Percentiles rank a stretch among this genome's conserved stretches.
phyloP scores from a whole-genome alignment of 176 grass and related monocot species.

The Dendrocalamus sinicus region DNA sequence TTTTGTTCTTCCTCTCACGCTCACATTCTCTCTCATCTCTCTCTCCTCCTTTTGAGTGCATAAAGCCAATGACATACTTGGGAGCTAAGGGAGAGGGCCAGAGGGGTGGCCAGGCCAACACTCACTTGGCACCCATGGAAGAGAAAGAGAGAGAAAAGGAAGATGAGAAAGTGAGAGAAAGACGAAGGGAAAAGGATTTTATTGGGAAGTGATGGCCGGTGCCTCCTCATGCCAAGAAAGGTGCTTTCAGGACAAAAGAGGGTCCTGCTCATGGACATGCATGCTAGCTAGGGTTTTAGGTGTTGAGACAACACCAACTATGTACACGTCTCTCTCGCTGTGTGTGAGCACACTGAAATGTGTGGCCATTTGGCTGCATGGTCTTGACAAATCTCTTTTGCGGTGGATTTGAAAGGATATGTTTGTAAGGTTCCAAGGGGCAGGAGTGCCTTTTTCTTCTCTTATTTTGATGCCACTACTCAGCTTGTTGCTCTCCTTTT shows the following conservation, averaged over 20 bases:
- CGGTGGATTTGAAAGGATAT: slow-evolving; percentile 60
- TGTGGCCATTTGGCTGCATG: slow-evolving; percentile 49
- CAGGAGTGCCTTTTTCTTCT: slow-evolving; percentile 52
- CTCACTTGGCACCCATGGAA: slow-evolving; percentile 61
- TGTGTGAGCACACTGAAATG: slow-evolving; percentile 43
- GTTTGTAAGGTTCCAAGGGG: slow-evolving; percentile 64
- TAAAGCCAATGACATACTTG: slow-evolving; percentile 63
- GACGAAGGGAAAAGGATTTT: slow-evolving; percentile 33
- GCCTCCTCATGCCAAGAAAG: slow-evolving; percentile 67
- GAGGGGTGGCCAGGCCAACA: slow-evolving; percentile 46
- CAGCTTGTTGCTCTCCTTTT: slow-evolving; percentile 52
- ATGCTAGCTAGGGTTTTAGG: slow-evolving; percentile 48
- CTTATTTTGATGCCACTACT: slow-evolving; percentile 63
- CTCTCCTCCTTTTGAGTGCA: slow-evolving; percentile 38
- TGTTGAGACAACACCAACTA: slow-evolving; percentile 21
- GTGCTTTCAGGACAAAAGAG: slow-evolving; percentile 51
- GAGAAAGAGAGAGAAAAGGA: neutral
- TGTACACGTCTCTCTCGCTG: neutral
- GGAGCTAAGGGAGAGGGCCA: slow-evolving; percentile 55
- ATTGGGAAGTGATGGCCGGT: slow-evolving; percentile 70
- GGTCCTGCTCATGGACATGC: slow-evolving; percentile 33
- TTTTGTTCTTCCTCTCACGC: slow-evolving; percentile 14
- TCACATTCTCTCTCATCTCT: neutral
- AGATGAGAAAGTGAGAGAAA: neutral
- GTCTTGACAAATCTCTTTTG: slow-evolving; percentile 59